A percentile compares a stretch with the other conserved stretches of the same genome.
Evolutionary conservation across 2,329 filamentous ascomycete genomes (phyloP).

Genomic region (Pseudogymnoascus sp.): DNA sequence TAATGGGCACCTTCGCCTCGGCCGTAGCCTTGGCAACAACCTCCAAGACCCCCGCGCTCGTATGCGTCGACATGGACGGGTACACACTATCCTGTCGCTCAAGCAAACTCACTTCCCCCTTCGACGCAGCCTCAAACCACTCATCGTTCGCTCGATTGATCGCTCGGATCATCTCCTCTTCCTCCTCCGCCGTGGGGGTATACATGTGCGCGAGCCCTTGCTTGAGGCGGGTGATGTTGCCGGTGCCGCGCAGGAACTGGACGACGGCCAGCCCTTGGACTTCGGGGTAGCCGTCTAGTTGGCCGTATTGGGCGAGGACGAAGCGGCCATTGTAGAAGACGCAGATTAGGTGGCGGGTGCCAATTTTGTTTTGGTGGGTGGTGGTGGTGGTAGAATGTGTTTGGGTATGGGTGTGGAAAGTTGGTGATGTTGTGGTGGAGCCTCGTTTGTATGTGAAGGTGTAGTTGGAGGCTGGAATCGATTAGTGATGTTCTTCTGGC

Average conservation of each 20-base stretch:
- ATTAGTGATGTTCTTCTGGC: too few relatives aligned
- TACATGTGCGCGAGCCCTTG: slow-evolving; percentile 19
- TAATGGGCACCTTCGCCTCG: neutral
- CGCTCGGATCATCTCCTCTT: neutral
- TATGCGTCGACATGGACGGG: neutral
- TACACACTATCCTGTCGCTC: neutral
- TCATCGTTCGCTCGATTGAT: too few relatives aligned
- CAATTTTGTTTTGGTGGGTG: neutral
- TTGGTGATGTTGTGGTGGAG: neutral
- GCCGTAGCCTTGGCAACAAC: neutral
- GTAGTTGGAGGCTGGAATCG: too few relatives aligned
- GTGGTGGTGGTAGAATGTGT: neutral
- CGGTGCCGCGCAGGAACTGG: slow-evolving; percentile 19
- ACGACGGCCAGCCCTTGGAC: slow-evolving; percentile 21
- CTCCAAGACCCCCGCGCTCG: neutral
- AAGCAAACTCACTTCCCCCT: too few relatives aligned
- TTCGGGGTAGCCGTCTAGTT: slow-evolving; percentile 25
- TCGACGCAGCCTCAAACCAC: too few relatives aligned
- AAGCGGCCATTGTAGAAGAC: slow-evolving; percentile 1
- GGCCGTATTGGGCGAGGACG: slow-evolving; percentile 24
- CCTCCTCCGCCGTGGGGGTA: slow-evolving; percentile 6
- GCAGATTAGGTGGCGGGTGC: slow-evolving; percentile 3
- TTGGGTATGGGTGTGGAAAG: neutral
- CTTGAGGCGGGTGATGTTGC: slow-evolving; percentile 22
- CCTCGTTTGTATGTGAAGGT: neutral